phyloP scores from a whole-genome alignment of 495 filamentous ascomycete genomes.

The Chaetomium fimeti region DNA sequence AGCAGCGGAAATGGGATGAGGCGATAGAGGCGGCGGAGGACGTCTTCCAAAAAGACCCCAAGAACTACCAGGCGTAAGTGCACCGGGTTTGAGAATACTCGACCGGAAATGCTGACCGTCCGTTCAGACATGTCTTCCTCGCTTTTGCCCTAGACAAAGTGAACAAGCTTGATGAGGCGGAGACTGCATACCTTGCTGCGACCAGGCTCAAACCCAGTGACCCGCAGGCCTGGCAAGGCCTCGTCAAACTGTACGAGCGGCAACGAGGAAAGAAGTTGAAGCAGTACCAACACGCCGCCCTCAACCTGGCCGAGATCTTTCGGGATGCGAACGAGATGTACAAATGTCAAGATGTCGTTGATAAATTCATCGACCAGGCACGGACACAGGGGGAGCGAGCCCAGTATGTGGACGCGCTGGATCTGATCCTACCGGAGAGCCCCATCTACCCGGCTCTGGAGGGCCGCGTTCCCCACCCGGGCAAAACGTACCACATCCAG shows the following conservation, averaged over 20 bases:
- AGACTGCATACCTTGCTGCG: constrained; percentile 71
- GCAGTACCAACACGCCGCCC: constrained; percentile 67
- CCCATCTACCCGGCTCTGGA: constrained; percentile 80
- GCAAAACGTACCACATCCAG: constrained; percentile 75
- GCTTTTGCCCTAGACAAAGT: constrained; percentile 78
- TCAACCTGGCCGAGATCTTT: constrained; percentile 73
- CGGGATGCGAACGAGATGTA: constrained; percentile 60
- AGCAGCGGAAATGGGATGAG: constrained; percentile 73
- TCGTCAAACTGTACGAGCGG: constrained; percentile 81
- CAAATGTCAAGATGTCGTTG: constrained; percentile 75
- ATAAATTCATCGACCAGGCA: constrained; percentile 72
- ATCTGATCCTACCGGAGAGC: constrained; percentile 71
- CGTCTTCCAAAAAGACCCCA: constrained; percentile 66
- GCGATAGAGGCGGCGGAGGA: constrained; percentile 65
- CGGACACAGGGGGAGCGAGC: constrained; percentile 66
- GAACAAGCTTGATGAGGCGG: constrained; percentile 65
- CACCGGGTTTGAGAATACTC: background rate
- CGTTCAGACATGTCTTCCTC: constrained; percentile 68
- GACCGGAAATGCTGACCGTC: background rate
- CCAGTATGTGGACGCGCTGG: constrained; percentile 71
- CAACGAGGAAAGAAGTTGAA: constrained; percentile 67
- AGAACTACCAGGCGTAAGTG: constrained; percentile 77
- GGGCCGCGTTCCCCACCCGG: constrained; percentile 77
- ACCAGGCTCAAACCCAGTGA: constrained; percentile 54
- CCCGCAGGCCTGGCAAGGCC: constrained; percentile 80